Evolutionary conservation across 1,139 yeast species (phyloP), one percentile per base, ranked within the genome.

Genomic region (Sugiyamaella paludigena): DNA sequence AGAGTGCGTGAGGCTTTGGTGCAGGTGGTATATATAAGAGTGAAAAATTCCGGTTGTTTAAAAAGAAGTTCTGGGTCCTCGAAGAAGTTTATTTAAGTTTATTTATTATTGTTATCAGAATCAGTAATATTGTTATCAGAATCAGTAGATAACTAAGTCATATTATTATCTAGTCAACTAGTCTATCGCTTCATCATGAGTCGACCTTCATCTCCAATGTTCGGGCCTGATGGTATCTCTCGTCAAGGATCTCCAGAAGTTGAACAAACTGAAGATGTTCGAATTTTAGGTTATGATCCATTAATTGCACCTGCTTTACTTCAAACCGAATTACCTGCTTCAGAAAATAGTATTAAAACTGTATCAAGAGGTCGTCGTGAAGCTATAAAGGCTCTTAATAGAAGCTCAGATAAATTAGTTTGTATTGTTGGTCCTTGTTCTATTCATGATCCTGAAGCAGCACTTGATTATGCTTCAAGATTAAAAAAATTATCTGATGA

Each of bases 361-460:
- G 96, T 92, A 44, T 74, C 83, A 50, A 71, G 72, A 57, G 96
- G 95, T 52, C 81, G 98, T 71, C 76, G 75, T 59, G 92, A 82
- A 40, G 82, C 94, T 45, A 78, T 82, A 52, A 78, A 80, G 34
- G 84, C 91, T 53, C 78, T 91, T 58, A 74, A 78, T 56, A 86
- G 87, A 49, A 72, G 76, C 57, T 91, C 86, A 63, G 96, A 88
- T 77, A 81, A 89, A 65, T 76, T 89, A 51, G 74, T 92, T 49
- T 86, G 89, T 34, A 76, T 84, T 47, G 94, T 92, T 48, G 96
- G 98, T 2, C 98, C 98, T 53, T 92, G 98, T 69, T 91, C 98
- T 30, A 84, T 92, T 61, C 98, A 92, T 68, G 98, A 92, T 69
- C 80, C 94, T 52, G 81, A 76, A 36, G 86, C 94, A 36, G 98